Evolutionary conservation across 805 yeast species (phyloP), one percentile per base, ranked within the genome.

Genomic region (Danielia oregonensis): DNA sequence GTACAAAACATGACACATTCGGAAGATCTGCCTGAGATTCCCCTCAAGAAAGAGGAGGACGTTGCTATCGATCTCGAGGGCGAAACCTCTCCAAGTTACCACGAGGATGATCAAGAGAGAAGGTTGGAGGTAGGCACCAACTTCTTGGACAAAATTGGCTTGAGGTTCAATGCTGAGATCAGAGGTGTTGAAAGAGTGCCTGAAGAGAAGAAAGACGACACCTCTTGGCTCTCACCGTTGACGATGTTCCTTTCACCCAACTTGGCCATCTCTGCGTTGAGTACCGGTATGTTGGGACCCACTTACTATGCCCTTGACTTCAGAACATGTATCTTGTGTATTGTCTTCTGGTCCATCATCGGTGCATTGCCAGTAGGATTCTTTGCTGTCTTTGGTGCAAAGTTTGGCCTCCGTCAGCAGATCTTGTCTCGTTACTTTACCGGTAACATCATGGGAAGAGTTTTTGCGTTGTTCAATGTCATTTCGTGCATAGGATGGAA

Each of bases 401-500:
- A 32, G 21, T 43, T 43, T 21, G 49, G 49, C 10, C 42, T 45
- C 17, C 45, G 48, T 13, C 65, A 60, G 39, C 57, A 56, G 38
- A 49, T 59, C 23, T 40, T 59, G 26, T 52, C 60, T 11, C 49
- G 62, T 18, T 59, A 51, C 35, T 54, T 58, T 29, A 56, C 60
- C 2, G 65, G 65, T 8, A 54, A 54, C 30, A 37, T 52, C 29
- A 52, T 57, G 51, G 62, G 61, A 6, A 46, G 62, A 32, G 30
- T 54, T 6, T 57, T 57, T 40, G 57, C 61, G 5, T 30, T 52
- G 4, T 50, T 58, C 32, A 53, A 53, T 29, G 52, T 54, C 12
- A 52, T 57, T 22, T 42, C 54, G n/a, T 57, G 63, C 35, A 42
- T 59, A 26, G 64, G 64, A 9, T 59, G 66, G 65, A 57, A 56